Percentiles rank a stretch among this genome's conserved stretches.
Evolutionary conservation across 2,329 filamentous ascomycete species (phyloP).

Genomic region (Epichloe sibirici): DNA sequence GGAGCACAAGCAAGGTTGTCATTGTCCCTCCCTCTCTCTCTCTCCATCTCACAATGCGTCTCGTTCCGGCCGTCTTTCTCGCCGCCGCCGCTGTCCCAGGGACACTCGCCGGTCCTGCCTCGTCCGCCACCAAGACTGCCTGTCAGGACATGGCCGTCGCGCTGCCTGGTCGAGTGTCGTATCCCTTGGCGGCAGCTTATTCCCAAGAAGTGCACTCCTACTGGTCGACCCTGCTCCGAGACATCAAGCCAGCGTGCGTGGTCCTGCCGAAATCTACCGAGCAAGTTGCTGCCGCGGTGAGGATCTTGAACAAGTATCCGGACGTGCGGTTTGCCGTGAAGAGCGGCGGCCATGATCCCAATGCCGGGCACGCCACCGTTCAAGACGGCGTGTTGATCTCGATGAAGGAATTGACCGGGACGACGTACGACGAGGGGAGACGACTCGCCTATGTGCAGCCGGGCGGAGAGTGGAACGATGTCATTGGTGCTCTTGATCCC

Average conservation of each 20-base stretch:
- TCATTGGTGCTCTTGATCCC: constrained; percentile 20
- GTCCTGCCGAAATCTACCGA: constrained; percentile 19
- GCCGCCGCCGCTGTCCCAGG: background rate
- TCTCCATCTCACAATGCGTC: background rate
- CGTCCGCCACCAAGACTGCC: background rate
- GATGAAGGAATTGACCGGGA: constrained; percentile 20
- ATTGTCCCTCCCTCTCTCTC: no score
- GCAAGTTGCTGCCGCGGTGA: constrained; percentile 22
- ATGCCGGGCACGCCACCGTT: constrained; percentile 20
- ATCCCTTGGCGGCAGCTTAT: background rate
- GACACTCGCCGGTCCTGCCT: background rate
- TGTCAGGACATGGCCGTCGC: background rate
- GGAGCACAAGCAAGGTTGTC: no score
- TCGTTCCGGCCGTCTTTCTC: background rate
- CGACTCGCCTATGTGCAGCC: constrained; percentile 24
- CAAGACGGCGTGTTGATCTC: constrained; percentile 25
- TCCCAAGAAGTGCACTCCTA: constrained; percentile 10
- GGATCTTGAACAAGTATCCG: constrained; percentile 17
- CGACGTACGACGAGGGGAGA: constrained; percentile 20
- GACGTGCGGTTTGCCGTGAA: constrained; percentile 24
- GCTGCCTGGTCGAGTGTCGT: background rate
- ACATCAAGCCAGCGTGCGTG: constrained; percentile 22
- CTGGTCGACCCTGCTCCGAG: constrained; percentile 21
- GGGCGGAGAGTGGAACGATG: constrained; percentile 27
- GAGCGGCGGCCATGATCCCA: constrained; percentile 27